Conservation (phyloP, 768 basidiomycete genomes). For the Pulveroboletus frians region DNA sequence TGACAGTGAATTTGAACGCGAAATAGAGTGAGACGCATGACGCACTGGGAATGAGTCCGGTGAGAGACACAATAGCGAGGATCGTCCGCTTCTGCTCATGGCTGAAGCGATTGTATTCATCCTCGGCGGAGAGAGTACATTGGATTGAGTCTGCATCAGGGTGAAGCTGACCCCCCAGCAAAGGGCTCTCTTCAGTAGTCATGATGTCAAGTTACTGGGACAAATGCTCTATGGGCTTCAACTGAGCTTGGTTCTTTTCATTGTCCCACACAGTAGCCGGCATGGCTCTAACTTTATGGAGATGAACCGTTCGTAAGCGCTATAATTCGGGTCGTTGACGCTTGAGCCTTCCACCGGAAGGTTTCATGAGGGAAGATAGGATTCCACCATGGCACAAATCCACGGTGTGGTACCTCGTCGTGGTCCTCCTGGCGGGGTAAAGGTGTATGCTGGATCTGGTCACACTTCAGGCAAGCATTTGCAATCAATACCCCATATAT, state of each 20-base stretch:
- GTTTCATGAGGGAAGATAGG: too few species aligned
- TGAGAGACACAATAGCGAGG: conserved; percentile 51
- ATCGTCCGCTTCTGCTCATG: conserved; percentile 47
- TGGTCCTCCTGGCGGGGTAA: too few species aligned
- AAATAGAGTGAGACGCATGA: not conserved
- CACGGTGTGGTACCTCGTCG: too few species aligned
- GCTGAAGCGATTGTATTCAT: conserved; percentile 58
- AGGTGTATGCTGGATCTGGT: too few species aligned
- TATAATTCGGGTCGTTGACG: too few species aligned
- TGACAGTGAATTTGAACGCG: not conserved
- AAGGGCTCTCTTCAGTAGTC: conserved; percentile 27
- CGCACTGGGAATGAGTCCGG: conserved; percentile 61
- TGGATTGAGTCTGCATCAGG: not conserved
- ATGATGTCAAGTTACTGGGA: conserved; percentile 4
- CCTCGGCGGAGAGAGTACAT: conserved; percentile 15
- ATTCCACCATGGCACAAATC: too few species aligned
- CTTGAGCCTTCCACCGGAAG: too few species aligned
- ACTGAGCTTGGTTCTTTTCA: not conserved
- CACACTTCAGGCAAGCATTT: too few species aligned
- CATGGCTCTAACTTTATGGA: too few species aligned
- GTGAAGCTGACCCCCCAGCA: conserved; percentile 14
- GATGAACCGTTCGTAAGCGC: too few species aligned
- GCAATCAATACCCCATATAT: too few species aligned
- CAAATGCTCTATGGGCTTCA: not conserved
- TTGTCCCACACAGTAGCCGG: not conserved